Percentiles rank a stretch among this genome's conserved stretches.
Evolutionary conservation across 208 protist genomes (phyloP).

Genomic region (Leishmania arabica): DNA sequence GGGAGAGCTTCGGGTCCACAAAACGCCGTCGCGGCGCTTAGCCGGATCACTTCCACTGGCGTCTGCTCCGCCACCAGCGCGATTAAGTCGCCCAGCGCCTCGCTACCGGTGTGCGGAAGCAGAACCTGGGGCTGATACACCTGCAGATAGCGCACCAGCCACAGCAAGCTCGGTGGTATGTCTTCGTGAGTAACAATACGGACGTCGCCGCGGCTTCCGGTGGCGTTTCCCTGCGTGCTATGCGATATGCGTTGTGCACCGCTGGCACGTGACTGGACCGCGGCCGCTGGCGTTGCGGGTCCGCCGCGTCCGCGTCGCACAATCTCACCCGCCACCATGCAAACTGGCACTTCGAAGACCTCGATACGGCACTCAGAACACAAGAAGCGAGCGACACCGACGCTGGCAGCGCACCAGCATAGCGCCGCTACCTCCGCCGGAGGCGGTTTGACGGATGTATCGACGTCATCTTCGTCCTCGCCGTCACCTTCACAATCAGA

Average conservation of each 20-base stretch:
- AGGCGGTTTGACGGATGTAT: background rate
- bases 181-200: constrained; percentile 37
- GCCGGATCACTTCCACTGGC: constrained; percentile 34
- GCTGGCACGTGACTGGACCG: background rate
- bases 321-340: constrained; percentile 25
- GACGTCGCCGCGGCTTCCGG: constrained; percentile 11
- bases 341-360: constrained; percentile 51
- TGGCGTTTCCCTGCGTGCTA: background rate
- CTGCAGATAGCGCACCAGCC: constrained; percentile 52
- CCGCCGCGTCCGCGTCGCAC: constrained; percentile 16
- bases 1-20: constrained; percentile 38
- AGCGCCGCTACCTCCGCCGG: constrained; percentile 19
- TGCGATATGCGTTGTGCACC: background rate
- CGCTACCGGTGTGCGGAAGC: constrained; percentile 39
- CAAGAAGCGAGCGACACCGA: constrained; percentile 51
- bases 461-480: background rate
- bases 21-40: constrained; percentile 43
- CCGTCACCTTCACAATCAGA: background rate
- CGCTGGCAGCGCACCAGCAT: constrained; percentile 24
- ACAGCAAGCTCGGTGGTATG: constrained; percentile 51
- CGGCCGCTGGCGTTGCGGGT: background rate
- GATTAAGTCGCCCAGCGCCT: constrained; percentile 41
- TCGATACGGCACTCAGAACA: constrained; percentile 47
- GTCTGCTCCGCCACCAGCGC: constrained; percentile 18
- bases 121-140: constrained; percentile 43